A percentile compares a stretch with the other conserved stretches of the same genome.
Evolutionary conservation across 495 filamentous ascomycete genomes (phyloP).

Genomic region (Copromyces sp.): DNA sequence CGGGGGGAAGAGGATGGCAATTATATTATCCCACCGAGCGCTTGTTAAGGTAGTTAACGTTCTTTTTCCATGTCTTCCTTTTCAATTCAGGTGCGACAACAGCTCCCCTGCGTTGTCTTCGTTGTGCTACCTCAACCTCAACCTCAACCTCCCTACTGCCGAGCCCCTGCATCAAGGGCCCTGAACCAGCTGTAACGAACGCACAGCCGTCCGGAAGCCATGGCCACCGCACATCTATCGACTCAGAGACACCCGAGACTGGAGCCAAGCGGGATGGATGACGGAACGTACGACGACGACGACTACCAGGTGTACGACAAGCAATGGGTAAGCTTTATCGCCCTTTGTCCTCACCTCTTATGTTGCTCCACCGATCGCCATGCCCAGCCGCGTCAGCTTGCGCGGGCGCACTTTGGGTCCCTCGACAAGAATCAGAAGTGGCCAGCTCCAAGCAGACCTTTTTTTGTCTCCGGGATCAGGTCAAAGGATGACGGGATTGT

Average conservation of each 20-base stretch:
- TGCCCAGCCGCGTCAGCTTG: neutral
- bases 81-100: neutral
- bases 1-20: neutral
- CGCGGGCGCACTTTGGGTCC: neutral
- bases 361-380: neutral
- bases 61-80: neutral
- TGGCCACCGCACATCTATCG: neutral
- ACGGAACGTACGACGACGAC: slow-evolving; percentile 5
- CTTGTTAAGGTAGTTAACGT: neutral
- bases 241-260: neutral
- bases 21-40: neutral
- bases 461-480: neutral
- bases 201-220: neutral
- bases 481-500: neutral
- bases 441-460: neutral
- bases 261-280: neutral
- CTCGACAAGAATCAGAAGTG: neutral
- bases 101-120: neutral
- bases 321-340: slow-evolving; percentile 16
- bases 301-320: slow-evolving; percentile 12
- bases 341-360: neutral
- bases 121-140: neutral
- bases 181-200: neutral
- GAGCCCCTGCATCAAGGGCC: neutral
- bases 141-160: neutral